Base-by-base conservation (phyloP, 1,284 basidiomycete species). In the Sporisorium scitamineum region DNA sequence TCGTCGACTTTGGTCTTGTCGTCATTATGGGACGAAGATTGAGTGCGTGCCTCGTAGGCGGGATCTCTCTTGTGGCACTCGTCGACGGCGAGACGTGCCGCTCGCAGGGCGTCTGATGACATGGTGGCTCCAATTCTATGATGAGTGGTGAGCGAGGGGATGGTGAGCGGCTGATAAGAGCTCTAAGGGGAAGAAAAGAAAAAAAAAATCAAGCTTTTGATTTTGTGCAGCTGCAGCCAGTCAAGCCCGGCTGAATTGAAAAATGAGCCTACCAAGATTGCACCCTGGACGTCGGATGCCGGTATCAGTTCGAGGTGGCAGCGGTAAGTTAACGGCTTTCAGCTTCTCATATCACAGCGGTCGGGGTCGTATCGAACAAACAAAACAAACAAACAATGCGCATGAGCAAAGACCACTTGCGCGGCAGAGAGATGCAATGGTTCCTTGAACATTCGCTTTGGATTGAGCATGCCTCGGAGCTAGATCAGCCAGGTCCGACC, bases 401-500 rank as follows among this genome's bases (percentile, higher is more conserved):
- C 20, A 37, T 18, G 32, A 13, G n/a, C 29, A 14, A 14, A 34
- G 8, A 34, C 34, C 8, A 9, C n/a, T 31, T 32, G 16, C n/a
- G 10, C 27, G 26, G 10, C 24, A 24, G 6, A 6, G 6, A 27
- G 14, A 26, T 10, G 39, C 34, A 34, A 34, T 14, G 34, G 34
- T 3, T 13, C 34, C 11, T 34, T 3, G 11, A 13, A n/a, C n/a
- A n/a, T n/a, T n/a, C 14, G 39, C 3, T 44, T 42, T 54, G 13
- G 26, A 31, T 54, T 54, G 37, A 39, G 52, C 3, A 3, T 39
- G 34, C 4, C 1, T 42, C 1, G 14, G 5, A 26, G 16, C 16
- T 5, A 6, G 24, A 16, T 54, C 54, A 77, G 20, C 79, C 79
- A 5, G 77, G 77, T 5, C 79, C 80, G 7, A 92, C 93, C 88